Base-by-base conservation (phyloP, 2,329 filamentous ascomycete genomes). In the Dothidotthia symphoricarpi region DNA sequence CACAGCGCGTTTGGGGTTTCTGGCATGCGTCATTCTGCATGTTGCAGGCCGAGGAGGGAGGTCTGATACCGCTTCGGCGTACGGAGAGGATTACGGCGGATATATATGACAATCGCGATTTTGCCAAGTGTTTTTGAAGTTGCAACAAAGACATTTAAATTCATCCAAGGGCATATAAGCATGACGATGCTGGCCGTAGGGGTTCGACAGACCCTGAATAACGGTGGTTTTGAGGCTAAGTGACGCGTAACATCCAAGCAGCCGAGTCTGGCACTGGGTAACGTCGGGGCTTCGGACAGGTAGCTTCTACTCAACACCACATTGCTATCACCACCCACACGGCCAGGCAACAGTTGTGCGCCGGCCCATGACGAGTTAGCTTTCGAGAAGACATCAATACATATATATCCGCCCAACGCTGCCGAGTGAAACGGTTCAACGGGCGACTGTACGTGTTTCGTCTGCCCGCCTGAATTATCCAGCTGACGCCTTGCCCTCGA, bases 1-100 rank as follows among this genome's bases (percentile, higher is more conserved):
- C 62, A 68, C 59, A 61, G 59, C 50, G 59, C 59, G 59, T 63
- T 56, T 52, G 47, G 55, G 61, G 51, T 51, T 56, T 48, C 39
- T 50, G 41, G 47, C 53, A 53, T 45, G 45, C 47, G 55, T 56
- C 48, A 43, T 58, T 60, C 50, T 45, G 57, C 59, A 59, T 62
- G 55, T 51, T 41, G 49, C 40, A 44, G 52, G 53, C 47, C 47
- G 51, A 47, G 55, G 44, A 45, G 36, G 49, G 51, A 47, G 55
- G 49, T 51, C 48, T 54, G 49, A 44, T 43, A 47, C 53, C 52
- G 58, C 57, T 57, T 57, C 39, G 56, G 60, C 57, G 59, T 53
- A 58, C 40, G 48, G 51, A 9, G 19, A 43, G 59, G 54, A 59
- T 59, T 48, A 55, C 35, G 43, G 52, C 32, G 49, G 60, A 58